These are phyloP conservation scores for Triticum turgidum DNA, from an alignment of 176 grass and related monocot species.

Conservation along the genomic window DNA sequence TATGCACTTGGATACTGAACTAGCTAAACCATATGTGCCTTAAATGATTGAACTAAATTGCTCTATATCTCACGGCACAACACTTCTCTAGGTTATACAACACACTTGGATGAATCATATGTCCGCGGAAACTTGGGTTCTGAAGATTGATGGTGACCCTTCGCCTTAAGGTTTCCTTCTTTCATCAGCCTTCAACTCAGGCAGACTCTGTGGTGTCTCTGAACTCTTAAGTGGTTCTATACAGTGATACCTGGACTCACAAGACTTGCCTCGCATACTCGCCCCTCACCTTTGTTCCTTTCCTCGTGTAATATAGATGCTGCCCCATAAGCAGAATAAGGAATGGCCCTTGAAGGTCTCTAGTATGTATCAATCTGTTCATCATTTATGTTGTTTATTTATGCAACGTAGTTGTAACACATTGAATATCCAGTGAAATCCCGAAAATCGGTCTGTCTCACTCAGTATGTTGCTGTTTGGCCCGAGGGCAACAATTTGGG, in stretches of 20 bases:
- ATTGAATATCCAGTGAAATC: slow-evolving; percentile 25
- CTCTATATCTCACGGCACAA: slow-evolving; percentile 1
- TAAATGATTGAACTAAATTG: neutral
- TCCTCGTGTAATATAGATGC: slow-evolving; percentile 49
- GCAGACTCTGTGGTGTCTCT: neutral
- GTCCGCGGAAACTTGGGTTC: neutral
- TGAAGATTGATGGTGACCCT: slow-evolving; percentile 10
- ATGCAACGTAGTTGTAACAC: neutral
- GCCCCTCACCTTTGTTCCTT: neutral
- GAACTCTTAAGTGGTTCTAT: neutral
- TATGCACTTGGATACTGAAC: neutral
- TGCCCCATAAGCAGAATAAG: slow-evolving; percentile 26
- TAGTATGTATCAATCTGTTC: slow-evolving; percentile 37
- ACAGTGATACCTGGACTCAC: slow-evolving; percentile 1
- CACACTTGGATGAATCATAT: slow-evolving; percentile 1
- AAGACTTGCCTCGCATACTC: neutral
- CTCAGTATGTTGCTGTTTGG: neutral
- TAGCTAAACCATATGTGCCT: neutral
- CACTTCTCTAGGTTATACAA: slow-evolving; percentile 29
- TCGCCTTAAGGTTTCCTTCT: slow-evolving; percentile 2
- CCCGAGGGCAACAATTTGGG: neutral
- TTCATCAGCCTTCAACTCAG: slow-evolving; percentile 3
- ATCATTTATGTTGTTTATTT: slow-evolving; percentile 31
- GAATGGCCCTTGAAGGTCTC: slow-evolving; percentile 9
- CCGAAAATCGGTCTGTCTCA: neutral